phyloP scores from a whole-genome alignment of 2,329 filamentous ascomycete genomes.

The Botryotinia convoluta region DNA sequence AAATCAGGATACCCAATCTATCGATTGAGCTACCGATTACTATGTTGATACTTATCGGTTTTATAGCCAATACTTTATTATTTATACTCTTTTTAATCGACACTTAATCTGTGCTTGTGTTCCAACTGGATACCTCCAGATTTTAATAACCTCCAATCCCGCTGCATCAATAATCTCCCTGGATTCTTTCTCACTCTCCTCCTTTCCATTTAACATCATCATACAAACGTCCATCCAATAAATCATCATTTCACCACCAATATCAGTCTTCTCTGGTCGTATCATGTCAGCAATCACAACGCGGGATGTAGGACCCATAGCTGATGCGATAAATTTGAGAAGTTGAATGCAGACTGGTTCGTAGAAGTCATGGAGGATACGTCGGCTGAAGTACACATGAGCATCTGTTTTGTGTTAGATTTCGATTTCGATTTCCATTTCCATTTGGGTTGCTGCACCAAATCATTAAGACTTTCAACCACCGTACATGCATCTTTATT shows the following conservation, averaged over 20 bases:
- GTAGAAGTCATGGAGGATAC: constrained; percentile 1
- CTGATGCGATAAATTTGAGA: neutral
- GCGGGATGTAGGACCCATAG: neutral
- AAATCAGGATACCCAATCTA: neutral
- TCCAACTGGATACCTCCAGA: neutral
- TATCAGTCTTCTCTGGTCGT: neutral
- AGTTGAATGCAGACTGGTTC: neutral
- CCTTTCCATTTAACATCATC: neutral
- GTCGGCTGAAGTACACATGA: constrained; percentile 8
- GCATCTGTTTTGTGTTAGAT: neutral
- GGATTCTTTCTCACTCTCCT: neutral
- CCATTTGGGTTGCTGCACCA: neutral
- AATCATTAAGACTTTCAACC: neutral
- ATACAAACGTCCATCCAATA: neutral
- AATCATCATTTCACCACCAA: neutral
- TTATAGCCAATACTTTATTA: neutral
- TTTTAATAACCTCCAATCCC: neutral
- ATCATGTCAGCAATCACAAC: neutral
- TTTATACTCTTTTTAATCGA: neutral
- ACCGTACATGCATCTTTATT: neutral
- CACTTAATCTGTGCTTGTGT: neutral
- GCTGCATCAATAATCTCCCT: neutral
- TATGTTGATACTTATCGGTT: too few species aligned
- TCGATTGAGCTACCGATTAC: too few species aligned
- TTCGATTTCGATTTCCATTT: neutral